phyloP scores from a whole-genome alignment of 768 basidiomycete species.

The Hebeloma cylindrosporum region DNA sequence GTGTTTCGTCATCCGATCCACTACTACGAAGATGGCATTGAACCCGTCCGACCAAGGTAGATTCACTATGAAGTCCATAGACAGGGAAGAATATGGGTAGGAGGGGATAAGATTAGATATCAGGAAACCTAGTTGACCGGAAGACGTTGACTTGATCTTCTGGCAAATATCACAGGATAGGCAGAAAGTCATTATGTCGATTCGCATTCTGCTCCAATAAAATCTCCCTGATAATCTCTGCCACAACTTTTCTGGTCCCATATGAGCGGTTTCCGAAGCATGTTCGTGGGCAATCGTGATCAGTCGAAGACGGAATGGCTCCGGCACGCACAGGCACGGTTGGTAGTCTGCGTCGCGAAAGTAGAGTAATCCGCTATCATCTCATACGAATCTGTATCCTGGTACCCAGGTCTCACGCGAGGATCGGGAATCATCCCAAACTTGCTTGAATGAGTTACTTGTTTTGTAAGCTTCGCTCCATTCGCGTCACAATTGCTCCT shows the following conservation, averaged over 20 bases:
- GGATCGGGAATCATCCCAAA: no score
- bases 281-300: conserved; percentile 19
- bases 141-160: conserved; percentile 22
- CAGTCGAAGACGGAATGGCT: neutral
- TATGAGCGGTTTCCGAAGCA: conserved; percentile 16
- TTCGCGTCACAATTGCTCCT: no score
- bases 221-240: conserved; percentile 10
- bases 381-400: conserved; percentile 11
- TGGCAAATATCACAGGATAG: conserved; percentile 26
- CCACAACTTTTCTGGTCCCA: conserved; percentile 7
- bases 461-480: no score
- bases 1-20: conserved; percentile 27
- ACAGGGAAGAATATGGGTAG: conserved; percentile 20
- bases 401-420: no score
- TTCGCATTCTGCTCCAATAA: conserved; percentile 11
- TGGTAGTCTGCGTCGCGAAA: conserved; percentile 22
- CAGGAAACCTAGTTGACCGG: conserved; percentile 16
- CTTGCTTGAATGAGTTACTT: no score
- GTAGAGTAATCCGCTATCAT: conserved; percentile 12
- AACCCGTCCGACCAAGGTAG: conserved; percentile 20
- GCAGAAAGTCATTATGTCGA: conserved; percentile 13
- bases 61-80: conserved; percentile 23
- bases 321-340: conserved; percentile 18
- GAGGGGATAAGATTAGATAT: conserved; percentile 21
- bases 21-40: conserved; percentile 22